Base-by-base conservation (phyloP, 192 early-diverging fungal genomes). In the Gaertneriomyces sp. region DNA sequence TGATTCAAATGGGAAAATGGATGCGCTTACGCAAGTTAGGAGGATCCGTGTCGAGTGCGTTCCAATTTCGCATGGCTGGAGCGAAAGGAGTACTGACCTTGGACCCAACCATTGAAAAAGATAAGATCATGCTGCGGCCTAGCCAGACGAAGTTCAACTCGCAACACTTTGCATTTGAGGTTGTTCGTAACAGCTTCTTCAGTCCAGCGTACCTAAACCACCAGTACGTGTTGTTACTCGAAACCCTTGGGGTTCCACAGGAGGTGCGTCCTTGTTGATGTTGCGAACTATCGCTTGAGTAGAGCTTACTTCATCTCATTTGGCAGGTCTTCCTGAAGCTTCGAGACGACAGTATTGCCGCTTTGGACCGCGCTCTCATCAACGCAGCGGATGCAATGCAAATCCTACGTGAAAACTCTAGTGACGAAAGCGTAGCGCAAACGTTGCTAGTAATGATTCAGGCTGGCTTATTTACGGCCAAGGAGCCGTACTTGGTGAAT, bases 11-110 rank as follows among this genome's bases (percentile, higher is more conserved):
- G 41, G 44, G 60, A 59, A 76, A 69, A 57, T 57, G 40, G 49
- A 49, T 49, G 47, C 47, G 47, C 17, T n/a, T 17, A n/a, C 47
- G 54, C 5, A 33, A 33, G 25, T 33, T 33, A 2, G 25, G 25
- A 33, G 54, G 33, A 8, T 39, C 4, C 4, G 44, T 43, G 10
- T 88, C 89, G 0, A 73, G 74, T 11, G 91, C 91, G 3, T 81
- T 88, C 16, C 91, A 92, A 68, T 88, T 90, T 46, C 80, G 91
- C 17, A 63, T 89, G 78, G 88, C 63, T 53, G 75, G 75, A 2
- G 58, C 68, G 20, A 92, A 76, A 83, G 40, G 67, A 83, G 53
- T 67, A 3, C 50, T 67, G 43, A 60, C 38, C 49, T 33, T 67
- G 44, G 46, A 44, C 45, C 38, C 11, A 9, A 72, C 14, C 16